Evolutionary conservation across 1,284 basidiomycete genomes (phyloP), one percentile per base, ranked within the genome.

Genomic region (Sporisorium exsertum): DNA sequence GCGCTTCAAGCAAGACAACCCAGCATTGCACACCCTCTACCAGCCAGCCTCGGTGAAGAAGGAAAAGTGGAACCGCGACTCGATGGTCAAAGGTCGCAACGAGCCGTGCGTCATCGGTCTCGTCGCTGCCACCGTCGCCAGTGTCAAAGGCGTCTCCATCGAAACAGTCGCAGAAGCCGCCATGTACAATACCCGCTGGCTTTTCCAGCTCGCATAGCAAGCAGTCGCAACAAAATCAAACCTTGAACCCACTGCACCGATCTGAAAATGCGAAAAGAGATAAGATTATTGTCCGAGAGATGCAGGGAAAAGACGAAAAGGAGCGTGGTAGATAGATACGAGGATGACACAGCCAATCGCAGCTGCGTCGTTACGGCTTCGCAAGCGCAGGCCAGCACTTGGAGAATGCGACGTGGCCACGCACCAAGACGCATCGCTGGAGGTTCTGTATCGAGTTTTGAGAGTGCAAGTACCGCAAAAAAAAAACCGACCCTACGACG

Each of bases 71-170:
- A 87, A 88, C 5, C 80, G 84, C 12, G 91, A 91, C 1, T 88
- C 89, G 76, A 88, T 90, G 1, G 91, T 94, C 51, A 95, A 95
- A 85, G 92, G 93, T 0, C 87, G 94, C 20, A 94, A 93, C 80
- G 94, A 95, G 82, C 93, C 94, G 1, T 89, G 87, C 20, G 88
- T 90, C 3, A 89, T 93, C 42, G 92, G 91, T 3, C 89, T 89
- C 15, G 90, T 95, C 15, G 94, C 92, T 10, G 93, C 92, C 89
- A 90, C 94, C 56, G 87, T 94, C 10, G 89, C 91, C 55, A 86
- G 87, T 64, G 82, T 94, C 40, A 88, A 90, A 45, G 88, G 87
- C 1, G 81, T 90, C 5, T 72, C 89, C 0, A 87, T 93, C 32
- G 89, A 92, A 68, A 87, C 89, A 57, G 86, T 95, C 0, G 88